Base-by-base conservation (phyloP, 225 moss, liverwort and hornwort species). In the Pseudisothecium myosuroides region DNA sequence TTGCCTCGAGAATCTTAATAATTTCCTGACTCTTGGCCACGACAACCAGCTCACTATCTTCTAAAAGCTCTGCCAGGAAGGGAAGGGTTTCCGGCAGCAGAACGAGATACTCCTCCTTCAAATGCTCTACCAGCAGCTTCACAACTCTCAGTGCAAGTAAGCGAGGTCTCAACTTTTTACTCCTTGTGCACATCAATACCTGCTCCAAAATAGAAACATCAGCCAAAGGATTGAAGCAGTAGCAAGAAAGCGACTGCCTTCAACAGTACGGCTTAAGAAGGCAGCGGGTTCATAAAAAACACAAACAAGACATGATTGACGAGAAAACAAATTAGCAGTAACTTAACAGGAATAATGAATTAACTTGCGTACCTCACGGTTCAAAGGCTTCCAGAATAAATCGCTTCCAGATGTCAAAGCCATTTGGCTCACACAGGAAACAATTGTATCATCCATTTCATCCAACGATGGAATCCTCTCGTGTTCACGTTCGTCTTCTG, bases 51-150 rank as follows among this genome's bases (percentile, higher is more conserved):
- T 97, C 96, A 79, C 90, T 91, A 76, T 96, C 99, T 93, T 97
- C 99, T 79, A 99, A 79, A 84, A 97, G 92, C 93, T 99, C 99
- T 17, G 95, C 97, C 86, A 99, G 91, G 93, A 99, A 99, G 60
- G 97, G 96, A 52, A 99, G 90, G 27, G 99, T 99, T 91, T 97
- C 96, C 11, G 99, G 97, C 83, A 99, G 81, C 36, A 99, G 91
- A 43, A 99, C 96, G 41, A 99, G 94, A 87, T 96, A 99, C 87
- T 99, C 99, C 88, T 99, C 97, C 89, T 96, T 97, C 92, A 99
- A 87, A 37, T 96, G 93, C 88, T 97, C 96, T 21, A 95, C 96
- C 84, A 97, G 89, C 66, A 96, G 92, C 91, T 95, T 96, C 83
- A 97, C 94, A 76, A 97, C 91, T 93, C 95, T 87, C 79, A 99